Conservation (phyloP, 192 early-diverging fungal genomes). For the Coemansia sp. region DNA sequence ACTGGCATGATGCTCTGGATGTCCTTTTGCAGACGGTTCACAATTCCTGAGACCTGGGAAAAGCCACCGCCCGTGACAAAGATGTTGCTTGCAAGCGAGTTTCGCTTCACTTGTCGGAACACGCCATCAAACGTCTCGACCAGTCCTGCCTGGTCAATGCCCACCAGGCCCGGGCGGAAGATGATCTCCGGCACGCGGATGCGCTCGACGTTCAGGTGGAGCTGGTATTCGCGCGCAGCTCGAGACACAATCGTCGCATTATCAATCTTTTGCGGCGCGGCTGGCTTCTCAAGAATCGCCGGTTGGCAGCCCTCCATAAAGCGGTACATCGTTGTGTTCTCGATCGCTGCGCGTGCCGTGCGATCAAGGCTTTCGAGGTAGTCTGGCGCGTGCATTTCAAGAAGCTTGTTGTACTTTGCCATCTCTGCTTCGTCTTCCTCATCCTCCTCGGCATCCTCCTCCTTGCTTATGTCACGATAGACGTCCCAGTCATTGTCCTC, state of each 20-base stretch:
- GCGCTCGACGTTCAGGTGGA: slow-evolving; percentile 91
- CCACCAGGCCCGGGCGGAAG: slow-evolving; percentile 87
- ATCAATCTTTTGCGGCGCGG: slow-evolving; percentile 46
- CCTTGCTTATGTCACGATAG: slow-evolving; percentile 87
- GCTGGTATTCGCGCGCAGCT: slow-evolving; percentile 68
- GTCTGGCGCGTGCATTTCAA: slow-evolving; percentile 72
- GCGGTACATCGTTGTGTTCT: slow-evolving; percentile 73
- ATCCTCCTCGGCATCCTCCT: slow-evolving; percentile 78
- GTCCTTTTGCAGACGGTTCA: slow-evolving; percentile 63
- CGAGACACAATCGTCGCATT: slow-evolving; percentile 47
- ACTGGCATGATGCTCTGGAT: slow-evolving; percentile 67
- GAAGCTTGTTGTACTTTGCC: slow-evolving; percentile 68
- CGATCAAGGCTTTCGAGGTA: slow-evolving; percentile 75
- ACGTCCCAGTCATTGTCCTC: slow-evolving; percentile 93
- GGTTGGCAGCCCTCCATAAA: slow-evolving; percentile 63
- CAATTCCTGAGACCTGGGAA: slow-evolving; percentile 61
- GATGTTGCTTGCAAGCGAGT: slow-evolving; percentile 55
- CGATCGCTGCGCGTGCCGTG: slow-evolving; percentile 63
- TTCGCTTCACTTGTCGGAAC: slow-evolving; percentile 42
- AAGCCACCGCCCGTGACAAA: slow-evolving; percentile 81
- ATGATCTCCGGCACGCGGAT: slow-evolving; percentile 85
- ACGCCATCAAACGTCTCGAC: slow-evolving; percentile 75
- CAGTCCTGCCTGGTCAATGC: slow-evolving; percentile 87
- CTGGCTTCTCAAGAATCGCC: slow-evolving; percentile 60
- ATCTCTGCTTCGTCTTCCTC: slow-evolving; percentile 73